Evolutionary conservation across 306 rosid genomes (phyloP).

Genomic region (Bauhinia variegata): DNA sequence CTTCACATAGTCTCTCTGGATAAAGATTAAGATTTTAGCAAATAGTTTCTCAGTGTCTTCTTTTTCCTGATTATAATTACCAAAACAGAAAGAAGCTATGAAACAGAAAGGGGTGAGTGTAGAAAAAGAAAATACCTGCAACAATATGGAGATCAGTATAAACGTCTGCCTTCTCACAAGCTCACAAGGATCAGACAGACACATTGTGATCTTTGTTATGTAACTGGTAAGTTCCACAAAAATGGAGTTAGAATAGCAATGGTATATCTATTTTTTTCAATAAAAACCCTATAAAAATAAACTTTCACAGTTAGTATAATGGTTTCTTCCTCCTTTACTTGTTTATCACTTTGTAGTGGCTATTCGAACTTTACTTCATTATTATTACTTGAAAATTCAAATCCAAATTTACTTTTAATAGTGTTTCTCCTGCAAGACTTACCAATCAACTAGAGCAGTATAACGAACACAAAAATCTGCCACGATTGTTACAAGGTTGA

Average conservation of each 20-base stretch:
- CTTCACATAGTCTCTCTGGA: constrained; percentile 93
- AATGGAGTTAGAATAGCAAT: constrained; percentile 40
- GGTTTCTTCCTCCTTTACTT: neutral
- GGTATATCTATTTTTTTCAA: constrained; percentile 17
- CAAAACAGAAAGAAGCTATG: constrained; percentile 20
- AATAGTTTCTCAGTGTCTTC: neutral
- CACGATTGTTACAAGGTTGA: constrained; percentile 82
- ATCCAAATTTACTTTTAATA: constrained; percentile 22
- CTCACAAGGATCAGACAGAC: constrained; percentile 94
- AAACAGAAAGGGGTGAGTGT: constrained; percentile 21
- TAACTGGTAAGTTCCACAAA: constrained; percentile 66
- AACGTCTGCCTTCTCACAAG: constrained; percentile 96
- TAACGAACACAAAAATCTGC: constrained; percentile 92
- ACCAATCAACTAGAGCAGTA: constrained; percentile 98
- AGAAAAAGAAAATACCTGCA: constrained; percentile 65
- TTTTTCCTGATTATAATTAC: neutral
- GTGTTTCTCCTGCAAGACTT: constrained; percentile 39
- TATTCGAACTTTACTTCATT: neutral
- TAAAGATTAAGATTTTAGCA: constrained; percentile 25
- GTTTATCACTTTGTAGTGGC: neutral
- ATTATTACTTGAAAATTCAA: neutral
- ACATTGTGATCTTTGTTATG: constrained; percentile 79
- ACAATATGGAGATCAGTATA: constrained; percentile 81
- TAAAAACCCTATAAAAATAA: no score
- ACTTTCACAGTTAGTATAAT: no score